These are phyloP conservation scores for Rhododendron ovatum DNA, from an alignment of 148 eudicot species.

Conservation along the genomic window DNA sequence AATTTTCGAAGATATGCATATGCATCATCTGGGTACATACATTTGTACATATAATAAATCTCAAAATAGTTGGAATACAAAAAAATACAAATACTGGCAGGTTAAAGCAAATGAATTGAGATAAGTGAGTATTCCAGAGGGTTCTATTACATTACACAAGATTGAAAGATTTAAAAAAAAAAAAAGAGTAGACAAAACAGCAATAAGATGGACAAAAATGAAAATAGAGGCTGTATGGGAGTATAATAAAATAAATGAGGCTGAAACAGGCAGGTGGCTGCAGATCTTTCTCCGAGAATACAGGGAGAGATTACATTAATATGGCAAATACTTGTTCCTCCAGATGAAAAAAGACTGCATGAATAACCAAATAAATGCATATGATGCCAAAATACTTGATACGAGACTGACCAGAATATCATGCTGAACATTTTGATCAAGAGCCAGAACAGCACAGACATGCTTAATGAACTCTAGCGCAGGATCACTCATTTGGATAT, in stretches of 20 bases:
- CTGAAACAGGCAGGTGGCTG: not conserved
- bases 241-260: not conserved
- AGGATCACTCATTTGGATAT: constrained; percentile 42
- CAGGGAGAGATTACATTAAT: not conserved
- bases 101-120: not conserved
- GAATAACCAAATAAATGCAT: not conserved
- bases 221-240: not conserved
- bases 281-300: not conserved
- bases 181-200: not conserved
- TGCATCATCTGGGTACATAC: not conserved
- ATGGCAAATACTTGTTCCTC: not conserved
- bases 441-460: constrained; percentile 83
- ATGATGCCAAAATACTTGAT: not conserved
- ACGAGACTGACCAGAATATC: constrained; percentile 69
- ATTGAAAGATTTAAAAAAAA: not conserved
- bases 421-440: constrained; percentile 89
- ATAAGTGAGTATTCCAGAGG: not conserved
- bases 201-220: not conserved
- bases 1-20: not conserved
- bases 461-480: constrained; percentile 85
- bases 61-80: not conserved
- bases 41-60: not conserved
- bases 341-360: not conserved
- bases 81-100: not conserved
- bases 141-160: not conserved